A percentile compares a stretch with the other conserved stretches of the same genome.
Evolutionary conservation across 352 stramenopile genomes (phyloP).

Genomic region (Globisporangium lucens): DNA sequence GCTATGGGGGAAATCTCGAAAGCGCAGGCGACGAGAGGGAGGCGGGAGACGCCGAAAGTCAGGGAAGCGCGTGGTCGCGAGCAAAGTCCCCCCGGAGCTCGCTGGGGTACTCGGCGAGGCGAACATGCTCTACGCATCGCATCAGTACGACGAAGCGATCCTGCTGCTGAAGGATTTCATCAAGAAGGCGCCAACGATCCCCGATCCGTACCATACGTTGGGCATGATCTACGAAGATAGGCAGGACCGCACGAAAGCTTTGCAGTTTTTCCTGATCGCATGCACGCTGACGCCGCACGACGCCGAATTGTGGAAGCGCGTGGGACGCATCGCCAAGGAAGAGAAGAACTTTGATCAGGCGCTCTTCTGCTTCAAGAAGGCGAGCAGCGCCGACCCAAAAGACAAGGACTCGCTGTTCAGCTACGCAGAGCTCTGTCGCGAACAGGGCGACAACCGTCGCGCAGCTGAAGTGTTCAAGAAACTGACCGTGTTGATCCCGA

Average conservation of each 20-base stretch:
- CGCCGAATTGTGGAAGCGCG: constrained; percentile 81
- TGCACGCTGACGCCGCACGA: constrained; percentile 81
- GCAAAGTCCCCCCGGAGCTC: constrained; percentile 76
- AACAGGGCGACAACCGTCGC: constrained; percentile 73
- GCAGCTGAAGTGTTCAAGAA: constrained; percentile 84
- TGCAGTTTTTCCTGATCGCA: constrained; percentile 86
- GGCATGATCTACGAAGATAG: constrained; percentile 88
- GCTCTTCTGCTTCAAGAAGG: constrained; percentile 85
- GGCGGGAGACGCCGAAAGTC: constrained; percentile 29
- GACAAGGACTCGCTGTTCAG: constrained; percentile 81
- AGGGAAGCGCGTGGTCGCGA: constrained; percentile 61
- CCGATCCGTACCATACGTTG: constrained; percentile 83
- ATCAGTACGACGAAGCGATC: constrained; percentile 84
- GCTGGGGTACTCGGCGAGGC: constrained; percentile 77
- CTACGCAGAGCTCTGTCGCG: constrained; percentile 74
- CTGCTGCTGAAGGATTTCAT: constrained; percentile 85
- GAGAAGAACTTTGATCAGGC: constrained; percentile 85
- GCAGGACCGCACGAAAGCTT: constrained; percentile 71
- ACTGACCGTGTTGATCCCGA: constrained; percentile 59
- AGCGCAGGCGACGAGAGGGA: constrained; percentile 35
- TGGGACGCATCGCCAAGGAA: constrained; percentile 82
- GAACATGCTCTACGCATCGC: constrained; percentile 86
- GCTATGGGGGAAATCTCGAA: constrained; percentile 75
- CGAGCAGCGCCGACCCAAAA: constrained; percentile 72
- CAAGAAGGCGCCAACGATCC: constrained; percentile 86